A percentile compares a stretch with the other conserved stretches of the same genome.
phyloP scores from a whole-genome alignment of 164 flowering plant species.

The Malania oleifera region DNA sequence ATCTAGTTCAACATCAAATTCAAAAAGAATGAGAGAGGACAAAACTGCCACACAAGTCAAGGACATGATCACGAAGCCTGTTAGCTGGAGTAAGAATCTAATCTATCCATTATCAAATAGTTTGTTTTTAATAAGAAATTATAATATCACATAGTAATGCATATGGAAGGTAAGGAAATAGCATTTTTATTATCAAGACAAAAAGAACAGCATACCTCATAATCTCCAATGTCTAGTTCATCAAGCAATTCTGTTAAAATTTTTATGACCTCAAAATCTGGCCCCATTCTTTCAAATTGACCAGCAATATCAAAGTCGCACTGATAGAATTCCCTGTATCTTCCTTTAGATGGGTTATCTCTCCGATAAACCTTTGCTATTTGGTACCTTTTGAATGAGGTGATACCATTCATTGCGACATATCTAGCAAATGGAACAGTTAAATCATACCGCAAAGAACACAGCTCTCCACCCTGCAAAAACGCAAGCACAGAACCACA shows the following conservation, averaged over 20 bases:
- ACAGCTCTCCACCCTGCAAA: constrained; percentile 91
- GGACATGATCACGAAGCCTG: background rate
- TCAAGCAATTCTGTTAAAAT: constrained; percentile 85
- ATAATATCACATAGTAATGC: background rate
- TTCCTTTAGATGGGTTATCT: constrained; percentile 94
- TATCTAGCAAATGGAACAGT: constrained; percentile 96
- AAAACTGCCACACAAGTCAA: background rate
- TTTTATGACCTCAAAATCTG: constrained; percentile 86
- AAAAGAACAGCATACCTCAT: constrained; percentile 72
- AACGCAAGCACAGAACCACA: constrained; percentile 6
- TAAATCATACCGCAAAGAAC: constrained; percentile 88
- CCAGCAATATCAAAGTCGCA: constrained; percentile 98
- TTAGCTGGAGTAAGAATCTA: too few species aligned
- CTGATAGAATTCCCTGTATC: constrained; percentile 95
- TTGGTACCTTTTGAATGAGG: constrained; percentile 80
- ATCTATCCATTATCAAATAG: too few species aligned
- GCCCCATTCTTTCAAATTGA: constrained; percentile 69
- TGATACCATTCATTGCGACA: constrained; percentile 86
- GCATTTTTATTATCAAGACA: constrained; percentile 5
- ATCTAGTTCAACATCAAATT: background rate
- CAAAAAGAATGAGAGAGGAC: background rate
- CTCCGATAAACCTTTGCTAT: constrained; percentile 90
- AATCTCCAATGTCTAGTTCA: constrained; percentile 78
- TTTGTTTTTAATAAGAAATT: too few species aligned
- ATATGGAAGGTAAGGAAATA: background rate